These are phyloP conservation scores for Xylaria sp. DNA, from an alignment of 2,329 filamentous ascomycete species.

Conservation along the genomic window DNA sequence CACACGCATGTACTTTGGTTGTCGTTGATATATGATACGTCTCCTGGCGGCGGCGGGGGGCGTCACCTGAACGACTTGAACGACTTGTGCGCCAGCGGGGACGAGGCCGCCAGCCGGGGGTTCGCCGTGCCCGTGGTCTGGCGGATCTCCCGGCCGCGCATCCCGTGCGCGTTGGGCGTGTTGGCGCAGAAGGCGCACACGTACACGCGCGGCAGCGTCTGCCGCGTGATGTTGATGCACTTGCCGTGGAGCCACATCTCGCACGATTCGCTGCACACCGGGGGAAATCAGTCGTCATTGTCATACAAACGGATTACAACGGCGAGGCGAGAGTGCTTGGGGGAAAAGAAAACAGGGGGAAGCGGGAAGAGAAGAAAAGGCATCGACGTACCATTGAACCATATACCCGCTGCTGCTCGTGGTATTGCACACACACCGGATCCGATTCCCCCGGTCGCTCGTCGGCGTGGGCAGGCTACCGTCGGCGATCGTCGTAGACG, in stretches of 20 bases:
- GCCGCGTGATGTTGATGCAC: constrained; percentile 62
- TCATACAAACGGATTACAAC: too few relatives aligned
- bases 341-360: not conserved
- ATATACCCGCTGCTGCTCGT: constrained; percentile 52
- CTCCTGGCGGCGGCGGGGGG: not conserved
- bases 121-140: constrained; percentile 33
- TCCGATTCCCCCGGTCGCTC: constrained; percentile 45
- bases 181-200: constrained; percentile 66
- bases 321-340: too few relatives aligned
- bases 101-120: constrained; percentile 36
- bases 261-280: constrained; percentile 58
- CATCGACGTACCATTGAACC: constrained; percentile 60
- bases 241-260: constrained; percentile 67
- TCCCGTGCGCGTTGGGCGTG: constrained; percentile 56
- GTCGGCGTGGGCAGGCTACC: constrained; percentile 51
- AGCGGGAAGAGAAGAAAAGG: constrained; percentile 24
- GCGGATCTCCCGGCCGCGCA: constrained; percentile 50
- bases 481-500: constrained; percentile 56
- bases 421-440: constrained; percentile 61
- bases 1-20: too few relatives aligned
- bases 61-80: constrained; percentile 48
- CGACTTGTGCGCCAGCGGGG: constrained; percentile 50
- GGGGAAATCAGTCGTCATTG: constrained; percentile 14
- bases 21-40: too few relatives aligned
- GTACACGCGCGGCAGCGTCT: constrained; percentile 62